A percentile compares a stretch with the other conserved stretches of the same genome.
Conservation (phyloP, 352 stramenopile genomes). For the Aphanomyces stellatus region DNA sequence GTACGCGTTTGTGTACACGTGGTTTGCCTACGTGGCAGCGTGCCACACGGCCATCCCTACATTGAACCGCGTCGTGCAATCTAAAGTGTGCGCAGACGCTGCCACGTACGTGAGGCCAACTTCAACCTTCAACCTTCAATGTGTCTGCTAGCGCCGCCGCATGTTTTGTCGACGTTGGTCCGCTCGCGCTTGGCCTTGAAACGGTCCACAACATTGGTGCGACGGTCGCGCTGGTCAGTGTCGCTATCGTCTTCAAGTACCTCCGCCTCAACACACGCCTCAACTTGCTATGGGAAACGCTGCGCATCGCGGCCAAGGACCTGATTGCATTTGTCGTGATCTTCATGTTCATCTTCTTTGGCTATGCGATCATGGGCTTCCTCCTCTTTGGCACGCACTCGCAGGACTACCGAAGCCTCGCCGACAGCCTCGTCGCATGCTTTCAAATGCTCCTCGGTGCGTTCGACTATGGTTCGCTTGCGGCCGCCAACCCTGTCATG, state of each 20-base stretch:
- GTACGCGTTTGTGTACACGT: slow-evolving; percentile 49
- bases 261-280: slow-evolving; percentile 64
- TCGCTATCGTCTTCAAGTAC: slow-evolving; percentile 81
- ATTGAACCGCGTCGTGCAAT: slow-evolving; percentile 38
- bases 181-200: slow-evolving; percentile 38
- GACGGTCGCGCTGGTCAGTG: slow-evolving; percentile 50
- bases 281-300: slow-evolving; percentile 66
- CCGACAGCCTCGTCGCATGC: slow-evolving; percentile 54
- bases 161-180: slow-evolving; percentile 55
- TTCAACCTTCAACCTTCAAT: background rate
- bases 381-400: slow-evolving; percentile 55
- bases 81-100: slow-evolving; percentile 35
- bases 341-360: slow-evolving; percentile 76
- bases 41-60: slow-evolving; percentile 44
- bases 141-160: slow-evolving; percentile 6
- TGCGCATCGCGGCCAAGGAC: slow-evolving; percentile 64
- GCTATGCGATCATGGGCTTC: slow-evolving; percentile 70
- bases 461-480: slow-evolving; percentile 70
- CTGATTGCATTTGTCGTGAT: slow-evolving; percentile 69
- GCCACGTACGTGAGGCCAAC: slow-evolving; percentile 21
- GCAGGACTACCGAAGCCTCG: slow-evolving; percentile 63
- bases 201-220: slow-evolving; percentile 53
- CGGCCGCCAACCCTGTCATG: slow-evolving; percentile 60
- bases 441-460: slow-evolving; percentile 78
- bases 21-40: slow-evolving; percentile 44